These are phyloP conservation scores for Tetrapisispora arboricola DNA, from an alignment of 805 yeast genomes.

Conservation along the genomic window DNA sequence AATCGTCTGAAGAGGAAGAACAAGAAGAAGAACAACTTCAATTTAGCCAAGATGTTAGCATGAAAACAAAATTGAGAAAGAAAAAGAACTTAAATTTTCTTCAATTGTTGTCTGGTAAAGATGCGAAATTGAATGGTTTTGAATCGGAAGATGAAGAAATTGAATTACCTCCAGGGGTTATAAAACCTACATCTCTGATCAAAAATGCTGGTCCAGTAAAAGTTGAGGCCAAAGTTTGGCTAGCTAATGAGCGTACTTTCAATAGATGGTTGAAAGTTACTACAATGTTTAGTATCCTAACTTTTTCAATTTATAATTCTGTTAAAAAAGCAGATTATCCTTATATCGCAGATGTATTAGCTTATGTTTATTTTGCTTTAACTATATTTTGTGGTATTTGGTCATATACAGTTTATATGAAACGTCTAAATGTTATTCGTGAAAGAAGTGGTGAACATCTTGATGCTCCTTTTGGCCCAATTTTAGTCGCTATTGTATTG, in stretches of 20 bases:
- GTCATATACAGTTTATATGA: constrained; percentile 74
- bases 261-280: constrained; percentile 91
- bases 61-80: constrained; percentile 22
- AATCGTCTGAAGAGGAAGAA: constrained; percentile 38
- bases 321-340: constrained; percentile 57
- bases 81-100: constrained; percentile 26
- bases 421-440: constrained; percentile 61
- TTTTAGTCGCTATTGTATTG: constrained; percentile 64
- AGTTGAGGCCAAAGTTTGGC: constrained; percentile 96
- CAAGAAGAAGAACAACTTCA: constrained; percentile 1
- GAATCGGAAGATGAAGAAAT: constrained; percentile 86
- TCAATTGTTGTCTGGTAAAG: constrained; percentile 31
- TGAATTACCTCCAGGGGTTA: constrained; percentile 80
- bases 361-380: constrained; percentile 69
- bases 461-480: constrained; percentile 85
- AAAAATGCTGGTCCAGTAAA: constrained; percentile 87
- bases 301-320: constrained; percentile 75
- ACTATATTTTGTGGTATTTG: constrained; percentile 79
- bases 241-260: constrained; percentile 96
- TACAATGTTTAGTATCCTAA: constrained; percentile 69
- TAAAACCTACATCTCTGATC: constrained; percentile 65
- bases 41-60: constrained; percentile 4
- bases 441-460: constrained; percentile 79
- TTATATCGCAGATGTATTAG: constrained; percentile 54
- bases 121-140: constrained; percentile 41